Evolutionary conservation across 2,329 filamentous ascomycete genomes (phyloP), one percentile per base, ranked within the genome.

Genomic region (Penicillium psychrosexuale): DNA sequence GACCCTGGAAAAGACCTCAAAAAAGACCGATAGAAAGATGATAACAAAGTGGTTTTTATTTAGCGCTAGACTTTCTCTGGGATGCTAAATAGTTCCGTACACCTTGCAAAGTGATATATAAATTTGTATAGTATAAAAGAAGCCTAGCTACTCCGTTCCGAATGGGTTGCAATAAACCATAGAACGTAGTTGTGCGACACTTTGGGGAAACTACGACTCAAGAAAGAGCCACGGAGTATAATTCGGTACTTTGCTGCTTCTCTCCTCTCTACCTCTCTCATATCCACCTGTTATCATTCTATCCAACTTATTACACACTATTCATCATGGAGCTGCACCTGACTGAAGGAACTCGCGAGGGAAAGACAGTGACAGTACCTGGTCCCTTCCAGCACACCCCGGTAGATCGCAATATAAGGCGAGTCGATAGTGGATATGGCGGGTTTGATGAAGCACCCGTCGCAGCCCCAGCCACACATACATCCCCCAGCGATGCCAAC

Each of bases 381-480:
- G 47, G 47, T 17, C 38, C 47, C 19, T 50, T 33, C 12, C 15
- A 22, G 13, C 15, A 34, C 11, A 12, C 15, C n/a, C 28, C 37
- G 9, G 17, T 2, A 39, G 8, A 31, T 17, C 8, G 0, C 15
- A 27, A 4, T 11, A 1, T 43, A n/a, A 42, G 37, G 15, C 42
- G 47, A 50, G 37, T 34, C 28, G 47, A 50, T 30, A 50, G 47
- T 17, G 47, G 47, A 13, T 43, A 50, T 34, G 27, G 28, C 8
- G 33, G 28, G 8, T 5, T 43, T 17, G 1, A 34, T 50, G 28
- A 27, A 33, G 19, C 9, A 17, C 8, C 15, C 6, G 2, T 13
- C 9, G 3, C 15, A 11, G 7, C 13, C 3, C 5, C 17, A n/a
- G 17, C 12, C 9, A n/a, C 15, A 15, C 6, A 34, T 8, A 4